phyloP scores from a whole-genome alignment of 1,139 yeast genomes.

The Debaryomyces singareniensis region DNA sequence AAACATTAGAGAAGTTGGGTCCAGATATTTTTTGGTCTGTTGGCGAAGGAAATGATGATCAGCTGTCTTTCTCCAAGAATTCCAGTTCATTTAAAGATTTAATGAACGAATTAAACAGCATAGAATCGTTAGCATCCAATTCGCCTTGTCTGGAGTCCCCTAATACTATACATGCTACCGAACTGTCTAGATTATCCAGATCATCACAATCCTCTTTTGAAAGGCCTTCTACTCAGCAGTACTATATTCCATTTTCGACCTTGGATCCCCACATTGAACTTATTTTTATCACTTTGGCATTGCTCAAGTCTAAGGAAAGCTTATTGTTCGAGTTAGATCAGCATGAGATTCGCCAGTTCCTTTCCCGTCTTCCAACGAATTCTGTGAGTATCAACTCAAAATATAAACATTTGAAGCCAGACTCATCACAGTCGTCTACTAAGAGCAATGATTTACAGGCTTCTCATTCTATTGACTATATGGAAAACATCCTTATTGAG shows the following conservation, averaged over 20 bases:
- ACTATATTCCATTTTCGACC: conserved; percentile 52
- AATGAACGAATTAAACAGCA: conserved; percentile 20
- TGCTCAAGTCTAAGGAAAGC: conserved; percentile 73
- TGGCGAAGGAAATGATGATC: conserved; percentile 10
- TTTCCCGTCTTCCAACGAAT: conserved; percentile 50
- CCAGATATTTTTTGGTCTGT: conserved; percentile 42
- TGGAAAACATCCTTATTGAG: conserved; percentile 65
- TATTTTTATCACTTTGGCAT: conserved; percentile 69
- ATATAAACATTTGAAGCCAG: conserved; percentile 28
- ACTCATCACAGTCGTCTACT: conserved; percentile 13
- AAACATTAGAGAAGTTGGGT: conserved; percentile 28
- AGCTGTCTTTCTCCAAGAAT: conserved; percentile 4
- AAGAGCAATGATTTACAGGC: conserved; percentile 31
- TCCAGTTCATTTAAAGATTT: conserved; percentile 28
- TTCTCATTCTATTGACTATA: conserved; percentile 44
- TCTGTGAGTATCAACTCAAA: conserved; percentile 28
- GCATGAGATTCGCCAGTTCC: conserved; percentile 76
- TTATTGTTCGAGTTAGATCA: conserved; percentile 82
- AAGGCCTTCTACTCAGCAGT: conserved; percentile 3
- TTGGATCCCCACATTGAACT: conserved; percentile 77
- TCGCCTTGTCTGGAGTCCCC: conserved; percentile 5
- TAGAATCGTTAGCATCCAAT: conserved; percentile 8
- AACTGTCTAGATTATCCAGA: conserved; percentile 10
- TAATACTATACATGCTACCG: conserved; percentile 12
- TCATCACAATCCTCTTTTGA: conserved; percentile 9